Percentiles rank a stretch among this genome's conserved stretches.
Evolutionary conservation across 441 rosid species (phyloP).

Genomic region (Daphne laureola): DNA sequence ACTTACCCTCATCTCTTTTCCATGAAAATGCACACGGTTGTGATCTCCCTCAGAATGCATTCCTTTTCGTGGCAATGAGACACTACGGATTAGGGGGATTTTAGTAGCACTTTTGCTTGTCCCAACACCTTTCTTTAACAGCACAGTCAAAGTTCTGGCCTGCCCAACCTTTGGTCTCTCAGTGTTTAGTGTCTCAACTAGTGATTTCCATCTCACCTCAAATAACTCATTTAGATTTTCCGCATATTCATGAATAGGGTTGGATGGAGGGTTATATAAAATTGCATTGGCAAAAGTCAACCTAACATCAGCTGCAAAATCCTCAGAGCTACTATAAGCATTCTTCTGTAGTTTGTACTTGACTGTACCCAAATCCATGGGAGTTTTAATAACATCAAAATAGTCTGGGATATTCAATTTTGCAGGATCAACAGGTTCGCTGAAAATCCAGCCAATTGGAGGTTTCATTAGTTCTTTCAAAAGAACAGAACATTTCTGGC

Average conservation of each 20-base stretch:
- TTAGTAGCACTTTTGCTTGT: constrained; percentile 23
- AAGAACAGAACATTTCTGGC: constrained; percentile 42
- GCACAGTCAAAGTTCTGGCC: constrained; percentile 13
- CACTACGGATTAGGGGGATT: constrained; percentile 25
- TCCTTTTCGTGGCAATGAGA: constrained; percentile 23
- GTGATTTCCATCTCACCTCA: constrained; percentile 56
- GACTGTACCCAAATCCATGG: constrained; percentile 68
- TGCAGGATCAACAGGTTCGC: constrained; percentile 51
- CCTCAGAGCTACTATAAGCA: constrained; percentile 28
- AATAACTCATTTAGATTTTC: constrained; percentile 33
- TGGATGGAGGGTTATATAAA: constrained; percentile 44
- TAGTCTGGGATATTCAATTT: constrained; percentile 51
- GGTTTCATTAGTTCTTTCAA: constrained; percentile 29
- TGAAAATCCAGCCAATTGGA: constrained; percentile 38
- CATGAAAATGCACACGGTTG: constrained; percentile 15
- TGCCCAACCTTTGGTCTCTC: constrained; percentile 18
- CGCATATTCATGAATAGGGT: constrained; percentile 38
- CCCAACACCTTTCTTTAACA: constrained; percentile 25
- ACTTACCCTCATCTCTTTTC: constrained; percentile 29
- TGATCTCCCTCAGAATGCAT: constrained; percentile 22
- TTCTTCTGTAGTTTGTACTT: constrained; percentile 36
- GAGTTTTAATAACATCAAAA: constrained; percentile 38
- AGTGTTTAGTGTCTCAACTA: constrained; percentile 36
- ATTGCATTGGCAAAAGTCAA: constrained; percentile 57
- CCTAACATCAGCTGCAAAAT: constrained; percentile 56